Evolutionary conservation across 139 green algal genomes (phyloP).

Genomic region (Edaphochlamys debaryana): DNA sequence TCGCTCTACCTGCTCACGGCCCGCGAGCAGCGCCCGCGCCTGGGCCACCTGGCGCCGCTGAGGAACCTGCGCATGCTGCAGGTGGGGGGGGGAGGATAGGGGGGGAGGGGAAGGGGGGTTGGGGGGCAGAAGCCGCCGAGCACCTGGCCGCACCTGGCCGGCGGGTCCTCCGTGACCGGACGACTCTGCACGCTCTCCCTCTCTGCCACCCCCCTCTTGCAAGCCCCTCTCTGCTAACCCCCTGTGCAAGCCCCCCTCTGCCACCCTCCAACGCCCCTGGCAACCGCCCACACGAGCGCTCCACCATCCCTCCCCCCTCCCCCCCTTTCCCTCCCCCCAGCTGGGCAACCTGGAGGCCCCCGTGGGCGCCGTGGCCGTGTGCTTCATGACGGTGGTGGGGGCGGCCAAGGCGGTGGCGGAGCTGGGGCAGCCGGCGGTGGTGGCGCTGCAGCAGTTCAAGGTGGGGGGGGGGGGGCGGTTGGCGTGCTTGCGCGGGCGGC

Average conservation of each 20-base stretch:
- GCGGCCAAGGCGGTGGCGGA: constrained; percentile 26
- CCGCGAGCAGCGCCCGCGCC: not conserved
- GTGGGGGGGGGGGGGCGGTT: not conserved
- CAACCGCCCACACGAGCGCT: too few relatives aligned
- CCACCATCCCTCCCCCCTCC: not conserved
- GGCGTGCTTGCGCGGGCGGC: not conserved
- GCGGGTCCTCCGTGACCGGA: too few relatives aligned
- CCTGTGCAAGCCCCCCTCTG: not conserved
- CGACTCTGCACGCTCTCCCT: not conserved
- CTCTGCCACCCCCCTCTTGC: too few relatives aligned
- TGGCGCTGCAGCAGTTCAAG: constrained; percentile 35
- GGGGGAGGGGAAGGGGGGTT: not conserved
- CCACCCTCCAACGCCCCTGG: too few relatives aligned
- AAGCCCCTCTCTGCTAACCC: not conserved
- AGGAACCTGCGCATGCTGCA: constrained; percentile 25
- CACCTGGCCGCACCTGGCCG: too few relatives aligned
- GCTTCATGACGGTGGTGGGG: constrained; percentile 36
- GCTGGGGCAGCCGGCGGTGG: constrained; percentile 30
- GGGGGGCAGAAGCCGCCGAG: too few relatives aligned
- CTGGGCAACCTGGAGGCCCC: constrained; percentile 37
- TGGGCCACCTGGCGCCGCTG: constrained; percentile 32
- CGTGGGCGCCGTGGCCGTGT: constrained; percentile 18
- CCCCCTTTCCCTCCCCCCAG: not conserved
- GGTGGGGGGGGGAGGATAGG: not conserved
- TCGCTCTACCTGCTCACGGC: constrained; percentile 18